Conservation (phyloP, 768 basidiomycete species). For the Neoboletus subvelutipes region DNA sequence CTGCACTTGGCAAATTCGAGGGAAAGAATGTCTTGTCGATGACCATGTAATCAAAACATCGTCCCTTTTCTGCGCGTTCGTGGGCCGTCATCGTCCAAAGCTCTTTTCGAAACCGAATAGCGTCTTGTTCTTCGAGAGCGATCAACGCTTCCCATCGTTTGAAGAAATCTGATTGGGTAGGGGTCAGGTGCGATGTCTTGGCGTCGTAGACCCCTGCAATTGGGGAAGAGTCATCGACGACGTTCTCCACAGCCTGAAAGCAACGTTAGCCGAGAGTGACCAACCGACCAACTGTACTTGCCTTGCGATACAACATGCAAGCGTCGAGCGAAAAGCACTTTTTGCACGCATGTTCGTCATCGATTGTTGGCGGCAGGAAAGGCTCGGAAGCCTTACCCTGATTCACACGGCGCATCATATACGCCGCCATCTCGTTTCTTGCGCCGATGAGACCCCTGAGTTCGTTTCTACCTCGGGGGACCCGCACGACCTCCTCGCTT, state of each 20-base stretch:
- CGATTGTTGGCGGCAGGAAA: slow-evolving; percentile 86
- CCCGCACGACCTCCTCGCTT: slow-evolving; percentile 80
- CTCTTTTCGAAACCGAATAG: slow-evolving; percentile 82
- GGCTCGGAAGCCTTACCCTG: slow-evolving; percentile 38
- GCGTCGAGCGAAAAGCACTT: slow-evolving; percentile 80
- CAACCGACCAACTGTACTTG: slow-evolving; percentile 23
- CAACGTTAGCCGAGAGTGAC: slow-evolving; percentile 1
- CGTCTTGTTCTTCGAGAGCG: slow-evolving; percentile 83
- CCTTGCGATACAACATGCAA: slow-evolving; percentile 95
- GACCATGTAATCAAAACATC: slow-evolving; percentile 83
- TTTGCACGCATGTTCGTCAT: slow-evolving; percentile 75
- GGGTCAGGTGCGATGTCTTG: slow-evolving; percentile 80
- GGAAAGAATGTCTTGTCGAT: slow-evolving; percentile 47
- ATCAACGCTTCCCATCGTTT: slow-evolving; percentile 87
- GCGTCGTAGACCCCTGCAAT: slow-evolving; percentile 68
- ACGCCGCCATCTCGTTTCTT: slow-evolving; percentile 82
- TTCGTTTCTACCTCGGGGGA: slow-evolving; percentile 80
- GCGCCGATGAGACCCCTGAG: slow-evolving; percentile 76
- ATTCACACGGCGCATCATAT: slow-evolving; percentile 56
- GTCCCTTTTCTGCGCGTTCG: slow-evolving; percentile 77
- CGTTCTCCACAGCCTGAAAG: slow-evolving; percentile 65
- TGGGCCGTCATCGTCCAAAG: slow-evolving; percentile 88
- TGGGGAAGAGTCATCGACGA: slow-evolving; percentile 49
- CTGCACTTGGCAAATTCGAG: slow-evolving; percentile 25
- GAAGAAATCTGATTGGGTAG: slow-evolving; percentile 73